Conservation (phyloP, 2,329 filamentous ascomycete genomes). For the Penicillium expansum region DNA sequence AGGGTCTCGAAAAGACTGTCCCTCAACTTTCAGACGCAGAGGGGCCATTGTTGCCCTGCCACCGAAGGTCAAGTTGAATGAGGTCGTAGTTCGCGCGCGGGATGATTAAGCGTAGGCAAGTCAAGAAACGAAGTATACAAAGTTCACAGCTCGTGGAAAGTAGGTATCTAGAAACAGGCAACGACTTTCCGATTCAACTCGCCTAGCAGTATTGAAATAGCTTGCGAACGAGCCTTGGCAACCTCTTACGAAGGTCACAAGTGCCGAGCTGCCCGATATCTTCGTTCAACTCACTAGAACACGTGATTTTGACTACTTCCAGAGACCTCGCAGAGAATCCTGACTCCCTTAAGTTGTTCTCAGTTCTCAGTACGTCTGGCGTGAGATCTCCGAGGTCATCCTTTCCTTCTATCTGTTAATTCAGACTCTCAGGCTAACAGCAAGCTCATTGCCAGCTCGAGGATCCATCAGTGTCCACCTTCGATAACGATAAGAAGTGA, state of each 20-base stretch:
- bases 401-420: not conserved
- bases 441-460: not conserved
- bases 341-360: not conserved
- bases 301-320: slow-evolving; percentile 1
- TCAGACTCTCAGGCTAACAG: not conserved
- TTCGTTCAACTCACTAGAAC: not conserved
- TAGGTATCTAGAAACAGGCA: not conserved
- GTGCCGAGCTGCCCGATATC: not conserved
- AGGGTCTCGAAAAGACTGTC: slow-evolving; percentile 76
- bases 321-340: not conserved
- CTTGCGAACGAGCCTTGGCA: not conserved
- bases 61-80: not conserved
- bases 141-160: not conserved
- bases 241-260: not conserved
- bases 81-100: not conserved
- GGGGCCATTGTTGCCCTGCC: slow-evolving; percentile 58
- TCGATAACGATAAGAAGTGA: slow-evolving; percentile 25
- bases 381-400: not conserved
- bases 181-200: not conserved
- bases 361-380: not conserved
- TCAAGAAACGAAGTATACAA: not conserved
- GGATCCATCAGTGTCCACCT: not conserved
- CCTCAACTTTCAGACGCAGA: slow-evolving; percentile 78
- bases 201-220: not conserved
- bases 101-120: not conserved